Evolutionary conservation across 768 basidiomycete species (phyloP), one percentile per base, ranked within the genome.

Genomic region (Strobilomyces dryophilus): DNA sequence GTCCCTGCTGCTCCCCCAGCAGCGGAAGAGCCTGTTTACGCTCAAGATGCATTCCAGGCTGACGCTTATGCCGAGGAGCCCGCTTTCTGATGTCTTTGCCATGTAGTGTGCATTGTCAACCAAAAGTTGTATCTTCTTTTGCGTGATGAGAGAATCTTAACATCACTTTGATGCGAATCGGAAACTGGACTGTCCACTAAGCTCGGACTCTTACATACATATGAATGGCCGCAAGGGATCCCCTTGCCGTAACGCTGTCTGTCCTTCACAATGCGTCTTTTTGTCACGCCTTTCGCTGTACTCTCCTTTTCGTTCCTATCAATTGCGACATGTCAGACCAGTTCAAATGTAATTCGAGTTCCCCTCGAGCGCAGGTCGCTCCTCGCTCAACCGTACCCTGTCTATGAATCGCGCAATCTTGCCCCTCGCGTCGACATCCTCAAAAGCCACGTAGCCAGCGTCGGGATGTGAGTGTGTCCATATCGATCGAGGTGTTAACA

Each of bases 71-170:
- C 68, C 12, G 71, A 82, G 66, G 78, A 79, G 49, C 72, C 81
- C 56, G 77, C 77, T 51, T 88, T 89, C 76, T 89, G 72, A 78
- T 77, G 37, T 53, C 20, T 42, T 45, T 51, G 48, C 57, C 10
- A 47, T 58, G 56, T 67, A 56, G 46, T 56, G 47, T 65, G 43
- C 41, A 47, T 45, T 37, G 7, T 52, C 48, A 53, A 54, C 7
- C 36, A 56, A 59, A 54, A 57, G 21, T 35, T 64, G 61, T 57
- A 54, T 49, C 44, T 43, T 37, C 52, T 20, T 32, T 48, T 20
- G 17, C 21, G 14, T 3, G 48, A 44, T 64, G 8, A 54, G n/a
- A 43, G 29, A 4, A 24, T 34, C 17, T 3, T 21, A 39, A 29
- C 26, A 26, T 27, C 6, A n/a, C 17, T 29, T 12, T 18, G 29